A percentile compares a stretch with the other conserved stretches of the same genome.
Evolutionary conservation across 345 rosid species (phyloP).

Genomic region (Carallia pectinifolia): DNA sequence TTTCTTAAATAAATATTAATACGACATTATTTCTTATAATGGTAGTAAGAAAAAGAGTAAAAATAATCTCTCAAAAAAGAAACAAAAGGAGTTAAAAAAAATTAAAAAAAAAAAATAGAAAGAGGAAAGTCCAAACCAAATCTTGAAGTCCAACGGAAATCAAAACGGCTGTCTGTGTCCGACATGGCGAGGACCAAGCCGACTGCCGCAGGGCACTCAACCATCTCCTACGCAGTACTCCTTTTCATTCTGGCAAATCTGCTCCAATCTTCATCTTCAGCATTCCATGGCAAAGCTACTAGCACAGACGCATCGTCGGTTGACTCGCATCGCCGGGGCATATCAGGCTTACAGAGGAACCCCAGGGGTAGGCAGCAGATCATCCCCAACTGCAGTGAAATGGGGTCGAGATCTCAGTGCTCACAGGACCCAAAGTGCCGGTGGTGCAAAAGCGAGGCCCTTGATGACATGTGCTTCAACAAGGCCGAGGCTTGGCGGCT

Average conservation of each 20-base stretch:
- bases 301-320: constrained; percentile 6
- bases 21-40: too few relatives aligned
- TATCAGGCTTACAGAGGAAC: constrained; percentile 37
- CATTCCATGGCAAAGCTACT: too few relatives aligned
- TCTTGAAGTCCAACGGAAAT: too few relatives aligned
- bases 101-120: too few relatives aligned
- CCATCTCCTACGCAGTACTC: background rate
- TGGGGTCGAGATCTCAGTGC: constrained; percentile 64
- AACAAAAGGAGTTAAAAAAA: too few relatives aligned
- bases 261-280: background rate
- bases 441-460: constrained; percentile 81
- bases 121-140: too few relatives aligned
- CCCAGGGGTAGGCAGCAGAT: constrained; percentile 23
- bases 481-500: constrained; percentile 65
- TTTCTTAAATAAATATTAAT: too few relatives aligned
- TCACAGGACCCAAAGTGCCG: constrained; percentile 49
- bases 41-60: too few relatives aligned
- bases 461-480: constrained; percentile 69
- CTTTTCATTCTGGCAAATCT: background rate
- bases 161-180: too few relatives aligned
- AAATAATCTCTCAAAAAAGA: too few relatives aligned
- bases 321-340: constrained; percentile 37
- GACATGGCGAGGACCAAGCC: too few relatives aligned
- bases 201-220: background rate
- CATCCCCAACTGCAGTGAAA: constrained; percentile 51